A percentile compares a stretch with the other conserved stretches of the same genome.
Evolutionary conservation across 2,329 filamentous ascomycete genomes (phyloP).

Genomic region (Neocucurbitaria cava): DNA sequence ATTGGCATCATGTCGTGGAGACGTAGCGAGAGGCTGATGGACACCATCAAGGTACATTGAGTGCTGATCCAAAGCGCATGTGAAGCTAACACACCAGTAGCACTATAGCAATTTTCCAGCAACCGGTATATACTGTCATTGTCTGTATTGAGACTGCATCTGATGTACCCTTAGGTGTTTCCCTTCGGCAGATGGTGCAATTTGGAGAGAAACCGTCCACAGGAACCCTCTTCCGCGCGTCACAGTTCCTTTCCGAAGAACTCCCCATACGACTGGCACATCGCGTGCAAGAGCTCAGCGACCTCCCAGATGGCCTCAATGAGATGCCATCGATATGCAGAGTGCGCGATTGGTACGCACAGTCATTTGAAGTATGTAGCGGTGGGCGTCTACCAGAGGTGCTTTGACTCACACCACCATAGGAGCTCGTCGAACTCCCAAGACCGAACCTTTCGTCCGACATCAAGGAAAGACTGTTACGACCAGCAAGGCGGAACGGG

Average conservation of each 20-base stretch:
- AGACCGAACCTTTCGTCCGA: slow-evolving; percentile 78
- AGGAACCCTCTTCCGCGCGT: slow-evolving; percentile 94
- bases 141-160: slow-evolving; percentile 7
- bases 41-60: slow-evolving; percentile 75
- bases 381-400: slow-evolving; percentile 7
- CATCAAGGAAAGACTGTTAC: slow-evolving; percentile 79
- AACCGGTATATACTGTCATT: slow-evolving; percentile 89
- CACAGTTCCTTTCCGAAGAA: slow-evolving; percentile 97
- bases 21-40: slow-evolving; percentile 87
- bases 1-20: slow-evolving; percentile 84
- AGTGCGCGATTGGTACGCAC: slow-evolving; percentile 98
- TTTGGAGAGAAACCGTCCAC: slow-evolving; percentile 92
- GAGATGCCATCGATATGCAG: slow-evolving; percentile 97
- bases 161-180: slow-evolving; percentile 54
- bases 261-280: slow-evolving; percentile 95
- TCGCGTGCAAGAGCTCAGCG: slow-evolving; percentile 90
- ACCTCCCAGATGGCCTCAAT: slow-evolving; percentile 92
- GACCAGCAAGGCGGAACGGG: slow-evolving; percentile 65
- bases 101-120: slow-evolving; percentile 97
- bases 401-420: slow-evolving; percentile 43
- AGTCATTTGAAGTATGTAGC: slow-evolving; percentile 89
- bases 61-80: slow-evolving; percentile 2
- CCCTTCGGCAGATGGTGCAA: slow-evolving; percentile 98
- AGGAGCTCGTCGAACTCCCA: slow-evolving; percentile 91
- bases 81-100: slow-evolving; percentile 37